phyloP scores from a whole-genome alignment of 2,329 filamentous ascomycete species.

The Cladosporium sp. region DNA sequence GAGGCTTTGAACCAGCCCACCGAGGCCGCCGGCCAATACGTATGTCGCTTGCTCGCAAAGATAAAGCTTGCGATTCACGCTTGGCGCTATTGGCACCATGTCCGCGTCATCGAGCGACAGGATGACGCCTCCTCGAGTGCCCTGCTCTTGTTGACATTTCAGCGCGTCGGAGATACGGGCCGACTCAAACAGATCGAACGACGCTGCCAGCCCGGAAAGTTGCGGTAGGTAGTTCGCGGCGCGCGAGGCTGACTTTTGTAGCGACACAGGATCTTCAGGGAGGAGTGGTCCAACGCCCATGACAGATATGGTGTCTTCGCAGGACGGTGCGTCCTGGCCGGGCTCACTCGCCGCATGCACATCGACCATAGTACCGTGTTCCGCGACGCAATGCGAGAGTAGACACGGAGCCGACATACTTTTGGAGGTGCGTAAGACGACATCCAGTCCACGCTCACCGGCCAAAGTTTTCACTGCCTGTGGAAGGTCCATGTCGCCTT shows the following conservation, averaged over 20 bases:
- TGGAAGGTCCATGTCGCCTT: not conserved
- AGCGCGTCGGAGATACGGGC: not conserved
- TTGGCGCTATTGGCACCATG: not conserved
- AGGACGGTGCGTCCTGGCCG: not conserved
- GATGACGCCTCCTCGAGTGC: not conserved
- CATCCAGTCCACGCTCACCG: not conserved
- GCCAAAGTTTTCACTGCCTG: not conserved
- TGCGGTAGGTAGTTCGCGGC: not conserved
- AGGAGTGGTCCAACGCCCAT: not conserved
- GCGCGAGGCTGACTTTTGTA: not conserved
- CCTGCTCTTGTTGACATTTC: not conserved
- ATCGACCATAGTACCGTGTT: not conserved
- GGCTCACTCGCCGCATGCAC: not conserved
- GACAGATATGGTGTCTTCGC: not conserved
- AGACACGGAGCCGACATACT: not conserved
- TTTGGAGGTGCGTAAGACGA: not conserved
- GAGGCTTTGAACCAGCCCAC: slow-evolving; percentile 1
- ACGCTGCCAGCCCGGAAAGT: not conserved
- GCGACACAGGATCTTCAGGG: not conserved
- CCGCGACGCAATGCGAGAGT: not conserved
- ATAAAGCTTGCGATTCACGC: not conserved
- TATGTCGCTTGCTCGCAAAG: not conserved
- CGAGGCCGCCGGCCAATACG: slow-evolving; percentile 1
- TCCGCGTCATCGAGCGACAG: not conserved
- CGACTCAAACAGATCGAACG: not conserved